These are phyloP conservation scores for Sporothrix globosa DNA, from an alignment of 2,329 filamentous ascomycete species.

Conservation along the genomic window DNA sequence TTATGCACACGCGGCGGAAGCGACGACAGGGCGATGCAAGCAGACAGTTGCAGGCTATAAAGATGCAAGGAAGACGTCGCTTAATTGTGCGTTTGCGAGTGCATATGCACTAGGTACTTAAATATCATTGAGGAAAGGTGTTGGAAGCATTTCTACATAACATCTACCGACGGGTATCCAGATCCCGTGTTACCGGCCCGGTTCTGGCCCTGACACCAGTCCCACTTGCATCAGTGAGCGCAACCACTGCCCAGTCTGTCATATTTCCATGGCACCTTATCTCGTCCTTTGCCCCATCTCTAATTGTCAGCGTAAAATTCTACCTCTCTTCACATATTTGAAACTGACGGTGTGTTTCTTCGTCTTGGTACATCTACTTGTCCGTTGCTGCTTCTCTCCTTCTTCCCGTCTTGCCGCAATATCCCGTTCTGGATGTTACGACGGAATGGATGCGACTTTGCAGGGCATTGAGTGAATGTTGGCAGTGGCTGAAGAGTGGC, in stretches of 20 bases:
- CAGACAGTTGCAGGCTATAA: not conserved
- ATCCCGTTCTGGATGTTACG: slow-evolving; percentile 1
- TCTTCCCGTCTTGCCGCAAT: not conserved
- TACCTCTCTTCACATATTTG: not conserved
- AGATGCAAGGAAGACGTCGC: too few species aligned
- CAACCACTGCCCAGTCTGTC: not conserved
- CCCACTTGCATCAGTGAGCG: too few species aligned
- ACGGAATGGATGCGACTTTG: too few species aligned
- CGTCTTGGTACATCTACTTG: slow-evolving; percentile 6
- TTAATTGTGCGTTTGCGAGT: too few species aligned
- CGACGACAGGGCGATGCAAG: not conserved
- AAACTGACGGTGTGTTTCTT: slow-evolving; percentile 9
- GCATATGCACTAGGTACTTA: too few species aligned
- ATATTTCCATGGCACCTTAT: not conserved
- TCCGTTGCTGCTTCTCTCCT: not conserved
- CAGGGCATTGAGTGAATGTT: too few species aligned
- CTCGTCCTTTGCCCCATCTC: not conserved
- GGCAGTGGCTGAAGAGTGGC: not conserved
- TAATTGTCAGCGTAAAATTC: not conserved
- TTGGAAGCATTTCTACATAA: too few species aligned
- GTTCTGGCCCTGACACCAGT: not conserved
- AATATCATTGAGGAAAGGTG: too few species aligned
- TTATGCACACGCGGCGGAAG: not conserved
- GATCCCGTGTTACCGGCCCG: not conserved
- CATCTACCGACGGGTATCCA: not conserved